Conservation (phyloP, 2,329 filamentous ascomycete genomes). For the Fusarium avenaceum region DNA sequence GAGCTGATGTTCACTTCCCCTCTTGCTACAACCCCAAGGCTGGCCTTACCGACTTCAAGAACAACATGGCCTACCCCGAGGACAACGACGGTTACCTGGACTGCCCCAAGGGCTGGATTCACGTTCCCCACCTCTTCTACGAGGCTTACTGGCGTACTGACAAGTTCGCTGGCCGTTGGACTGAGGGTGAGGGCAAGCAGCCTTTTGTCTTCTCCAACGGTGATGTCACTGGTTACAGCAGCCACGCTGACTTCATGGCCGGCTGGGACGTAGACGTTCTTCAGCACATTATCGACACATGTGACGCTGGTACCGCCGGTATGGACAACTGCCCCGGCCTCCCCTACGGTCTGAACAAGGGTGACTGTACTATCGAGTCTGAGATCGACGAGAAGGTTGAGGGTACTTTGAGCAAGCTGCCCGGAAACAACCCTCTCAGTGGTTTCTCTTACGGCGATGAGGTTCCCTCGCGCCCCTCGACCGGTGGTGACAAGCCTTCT, state of each 20-base stretch:
- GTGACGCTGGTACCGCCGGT: slow-evolving; percentile 69
- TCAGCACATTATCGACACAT: slow-evolving; percentile 76
- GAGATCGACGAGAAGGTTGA: slow-evolving; percentile 61
- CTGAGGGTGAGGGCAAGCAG: slow-evolving; percentile 65
- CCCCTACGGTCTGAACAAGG: slow-evolving; percentile 65
- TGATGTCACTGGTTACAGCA: slow-evolving; percentile 77
- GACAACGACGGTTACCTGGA: slow-evolving; percentile 63
- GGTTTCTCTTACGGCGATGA: slow-evolving; percentile 63
- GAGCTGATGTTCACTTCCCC: slow-evolving; percentile 78
- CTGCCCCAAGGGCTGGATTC: slow-evolving; percentile 68
- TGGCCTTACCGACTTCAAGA: slow-evolving; percentile 70
- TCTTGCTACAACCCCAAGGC: slow-evolving; percentile 78
- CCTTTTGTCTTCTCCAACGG: slow-evolving; percentile 79
- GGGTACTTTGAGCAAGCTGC: slow-evolving; percentile 62
- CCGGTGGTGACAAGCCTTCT: slow-evolving; percentile 22
- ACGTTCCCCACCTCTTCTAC: slow-evolving; percentile 70
- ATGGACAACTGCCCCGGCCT: slow-evolving; percentile 75
- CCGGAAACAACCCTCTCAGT: slow-evolving; percentile 68
- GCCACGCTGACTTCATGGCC: slow-evolving; percentile 80
- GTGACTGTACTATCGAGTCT: slow-evolving; percentile 65
- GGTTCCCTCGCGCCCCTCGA: slow-evolving; percentile 12
- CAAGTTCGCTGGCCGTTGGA: slow-evolving; percentile 66
- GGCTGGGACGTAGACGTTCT: slow-evolving; percentile 77
- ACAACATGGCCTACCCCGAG: slow-evolving; percentile 76
- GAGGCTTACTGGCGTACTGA: slow-evolving; percentile 73